Percentiles rank a stretch among this genome's conserved stretches.
Conservation (phyloP, 306 rosid genomes). For the Acacia crassicarpa region DNA sequence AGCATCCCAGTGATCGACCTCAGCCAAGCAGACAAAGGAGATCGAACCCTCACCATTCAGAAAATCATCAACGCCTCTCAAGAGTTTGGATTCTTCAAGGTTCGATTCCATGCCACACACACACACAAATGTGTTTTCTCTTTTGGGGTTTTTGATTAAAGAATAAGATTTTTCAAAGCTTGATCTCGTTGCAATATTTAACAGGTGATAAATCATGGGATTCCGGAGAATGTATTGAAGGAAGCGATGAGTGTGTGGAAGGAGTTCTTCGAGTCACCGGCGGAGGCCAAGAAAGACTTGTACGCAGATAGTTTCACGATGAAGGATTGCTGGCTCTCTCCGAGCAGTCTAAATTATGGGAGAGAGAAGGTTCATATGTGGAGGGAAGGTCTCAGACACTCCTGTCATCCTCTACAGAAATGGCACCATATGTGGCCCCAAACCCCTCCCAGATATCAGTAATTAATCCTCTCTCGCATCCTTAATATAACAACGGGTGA, state of each 20-base stretch:
- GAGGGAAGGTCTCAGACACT: not conserved
- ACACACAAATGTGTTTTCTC: too few relatives aligned
- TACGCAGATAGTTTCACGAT: slow-evolving; percentile 6
- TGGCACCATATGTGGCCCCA: not conserved
- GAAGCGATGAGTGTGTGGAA: slow-evolving; percentile 24
- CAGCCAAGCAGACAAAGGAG: slow-evolving; percentile 4
- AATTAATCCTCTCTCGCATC: not conserved
- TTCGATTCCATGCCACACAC: too few relatives aligned
- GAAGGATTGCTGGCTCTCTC: slow-evolving; percentile 11
- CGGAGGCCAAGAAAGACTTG: slow-evolving; percentile 27
- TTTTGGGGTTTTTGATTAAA: not conserved
- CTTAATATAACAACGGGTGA: too few relatives aligned
- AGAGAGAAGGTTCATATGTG: not conserved
- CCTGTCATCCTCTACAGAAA: not conserved
- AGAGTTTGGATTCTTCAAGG: slow-evolving; percentile 43
- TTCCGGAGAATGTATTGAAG: slow-evolving; percentile 8
- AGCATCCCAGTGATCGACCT: slow-evolving; percentile 33
- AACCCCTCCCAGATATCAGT: not conserved
- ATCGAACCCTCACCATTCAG: slow-evolving; percentile 9
- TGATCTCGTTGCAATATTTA: not conserved
- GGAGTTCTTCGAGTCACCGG: slow-evolving; percentile 29
- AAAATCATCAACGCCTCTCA: slow-evolving; percentile 34
- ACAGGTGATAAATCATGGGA: slow-evolving; percentile 25
- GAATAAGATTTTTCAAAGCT: not conserved
- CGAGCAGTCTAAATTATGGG: not conserved